Evolutionary conservation across 2,329 filamentous ascomycete genomes (phyloP), one percentile per base, ranked within the genome.

Genomic region (Volutella citrinella): DNA sequence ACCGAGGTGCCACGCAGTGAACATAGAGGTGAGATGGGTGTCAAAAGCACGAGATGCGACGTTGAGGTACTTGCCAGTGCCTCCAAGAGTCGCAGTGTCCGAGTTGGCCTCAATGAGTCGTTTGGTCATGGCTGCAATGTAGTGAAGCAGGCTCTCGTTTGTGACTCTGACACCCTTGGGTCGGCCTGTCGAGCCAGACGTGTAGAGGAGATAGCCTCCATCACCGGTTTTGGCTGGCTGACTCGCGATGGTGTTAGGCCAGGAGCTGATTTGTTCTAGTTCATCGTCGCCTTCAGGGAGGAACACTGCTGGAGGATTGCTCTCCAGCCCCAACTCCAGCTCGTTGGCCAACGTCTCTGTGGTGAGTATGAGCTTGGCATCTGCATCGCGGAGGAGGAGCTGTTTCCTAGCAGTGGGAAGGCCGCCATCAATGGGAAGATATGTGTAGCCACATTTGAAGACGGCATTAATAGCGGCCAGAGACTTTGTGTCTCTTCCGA

Each of bases 81-180:
- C 49, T 17, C 46, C 51, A 6, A 55, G 45, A 11, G 23, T 15
- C 9, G 29, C 30, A 5, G 45, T 37, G 17, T 23, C 40, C 11
- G 43, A 30, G 6, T 34, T 26, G 6, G 42, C 26, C 19, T 51
- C 45, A 6, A 31, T 26, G 15, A 52, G 34, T n/a, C n/a, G n/a
- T n/a, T n/a, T n/a, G n/a, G n/a, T n/a, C n/a, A n/a, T n/a, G n/a
- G n/a, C n/a, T n/a, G 16, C 38, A n/a, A 47, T 35, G 7, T 45
- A 51, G 14, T 45, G 40, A 10, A 30, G 11, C 4, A 52, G 31
- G 51, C 80, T 83, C 29, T 74, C 67, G 46, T 82, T 76, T 3
- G 74, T 79, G 34, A 83, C 63, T 39, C 80, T 70, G 41, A 78
- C 82, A 12, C 79, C 79, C 50, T 83, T 83, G 0, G 80, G 80